Base-by-base conservation (phyloP, 768 basidiomycete species). In the Trametes elegans region DNA sequence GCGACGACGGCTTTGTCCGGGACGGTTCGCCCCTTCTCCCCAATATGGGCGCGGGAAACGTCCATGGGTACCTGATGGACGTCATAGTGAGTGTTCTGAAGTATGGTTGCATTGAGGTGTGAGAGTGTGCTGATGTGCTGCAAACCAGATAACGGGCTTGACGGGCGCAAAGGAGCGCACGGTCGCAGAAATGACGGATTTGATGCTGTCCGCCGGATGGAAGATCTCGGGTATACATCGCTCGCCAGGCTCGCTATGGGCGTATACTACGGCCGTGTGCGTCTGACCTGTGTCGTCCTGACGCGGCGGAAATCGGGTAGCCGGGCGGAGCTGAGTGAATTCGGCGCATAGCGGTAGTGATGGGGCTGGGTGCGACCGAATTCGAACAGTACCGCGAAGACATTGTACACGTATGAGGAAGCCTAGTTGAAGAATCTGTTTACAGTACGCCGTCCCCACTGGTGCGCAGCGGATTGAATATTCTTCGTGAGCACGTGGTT, bases 121-220 rank as follows among this genome's bases (percentile, higher is more conserved):
- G n/a, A n/a, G n/a, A n/a, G n/a, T n/a, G n/a, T n/a, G n/a, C n/a
- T 10, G 14, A 9, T 28, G 70, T 73, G 23, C 81, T 84, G 45
- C 77, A 78, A 3, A 76, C 77, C 54, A 88, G 86, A 88, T 88
- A 87, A 80, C 83, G 67, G 76, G 76, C 16, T 76, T 75, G 51
- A 84, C 87, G 67, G 84, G 87, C 55, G 74, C 81, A 6, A 82
- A 86, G 62, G 87, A 88, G 61, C 76, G 85, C 6, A 88, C 87
- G 0, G 70, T 88, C 5, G 77, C 81, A 42, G 85, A 88, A 66
- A 74, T 80, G 29, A 74, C 79, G 5, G 72, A 76, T 1, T 68
- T 88, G 24, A 70, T 80, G 13, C 68, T 74, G 18, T 80, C 82
- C 0, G 77, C 85, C 14, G 86, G 87, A 0, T 88, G 87, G 87